These are phyloP conservation scores for Penicillium sp. DNA, from an alignment of 2,329 filamentous ascomycete species.

Conservation along the genomic window DNA sequence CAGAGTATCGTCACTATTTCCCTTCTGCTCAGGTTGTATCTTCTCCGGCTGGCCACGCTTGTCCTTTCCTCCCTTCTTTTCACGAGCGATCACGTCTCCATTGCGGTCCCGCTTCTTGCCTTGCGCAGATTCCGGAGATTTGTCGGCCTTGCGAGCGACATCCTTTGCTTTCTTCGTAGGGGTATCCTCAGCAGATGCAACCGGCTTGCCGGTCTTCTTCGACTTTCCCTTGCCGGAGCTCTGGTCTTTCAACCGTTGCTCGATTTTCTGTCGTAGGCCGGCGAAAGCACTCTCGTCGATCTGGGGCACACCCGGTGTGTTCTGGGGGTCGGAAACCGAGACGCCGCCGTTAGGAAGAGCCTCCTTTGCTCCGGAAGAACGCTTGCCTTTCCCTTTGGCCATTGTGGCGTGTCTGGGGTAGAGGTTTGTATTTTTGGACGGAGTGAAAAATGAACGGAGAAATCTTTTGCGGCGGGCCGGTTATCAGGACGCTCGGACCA, in stretches of 20 bases:
- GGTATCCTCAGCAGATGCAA: constrained; percentile 18
- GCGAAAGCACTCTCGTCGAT: constrained; percentile 42
- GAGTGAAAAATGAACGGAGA: constrained; percentile 27
- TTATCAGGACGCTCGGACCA: constrained; percentile 29
- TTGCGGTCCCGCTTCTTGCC: constrained; percentile 49
- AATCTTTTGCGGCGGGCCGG: constrained; percentile 26
- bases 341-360: constrained; percentile 15
- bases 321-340: constrained; percentile 19
- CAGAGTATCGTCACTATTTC: constrained; percentile 32
- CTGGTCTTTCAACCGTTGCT: constrained; percentile 40
- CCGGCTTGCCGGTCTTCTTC: constrained; percentile 28
- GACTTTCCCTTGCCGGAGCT: constrained; percentile 32
- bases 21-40: constrained; percentile 20
- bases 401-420: constrained; percentile 26
- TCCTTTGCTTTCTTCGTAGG: constrained; percentile 30
- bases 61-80: constrained; percentile 27
- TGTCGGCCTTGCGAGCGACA: constrained; percentile 17
- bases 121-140: constrained; percentile 27
- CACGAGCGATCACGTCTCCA: constrained; percentile 43
- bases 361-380: constrained; percentile 28
- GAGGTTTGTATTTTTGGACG: constrained; percentile 17
- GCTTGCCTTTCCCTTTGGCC: constrained; percentile 41
- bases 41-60: constrained; percentile 22
- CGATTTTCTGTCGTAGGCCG: constrained; percentile 43
- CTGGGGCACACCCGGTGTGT: constrained; percentile 30